Evolutionary conservation across 2,329 filamentous ascomycete genomes (phyloP), one percentile per base, ranked within the genome.

Genomic region (Berkeleyomyces basicola): DNA sequence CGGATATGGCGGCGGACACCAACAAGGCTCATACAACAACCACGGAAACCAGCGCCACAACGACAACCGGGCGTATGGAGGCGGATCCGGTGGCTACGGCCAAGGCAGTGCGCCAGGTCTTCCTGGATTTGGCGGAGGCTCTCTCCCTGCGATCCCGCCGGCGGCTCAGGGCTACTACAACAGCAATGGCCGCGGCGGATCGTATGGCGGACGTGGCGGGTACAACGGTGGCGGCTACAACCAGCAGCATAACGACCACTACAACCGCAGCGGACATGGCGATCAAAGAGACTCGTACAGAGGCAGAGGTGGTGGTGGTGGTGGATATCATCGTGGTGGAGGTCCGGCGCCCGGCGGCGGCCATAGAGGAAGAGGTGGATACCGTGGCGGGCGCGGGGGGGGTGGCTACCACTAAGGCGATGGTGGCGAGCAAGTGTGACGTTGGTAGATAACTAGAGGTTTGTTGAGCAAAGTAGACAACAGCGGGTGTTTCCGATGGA

Each of bases 101-200:
- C 70, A 33, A 39, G 46, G 3, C 68, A 69, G 2, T 77, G 74
- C 51, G 11, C 77, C 77, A 43, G 76, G 77, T 4, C 69, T 72
- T 55, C 70, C 72, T 14, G 73, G 73, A 0, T 79, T 78, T 66
- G 75, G 73, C 3, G 68, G 70, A 33, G 74, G 74, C 14, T 68
- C 72, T 14, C 76, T 75, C 10, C 78, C 77, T 3, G 77, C 77
- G 31, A 76, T 77, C n/a, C 76, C 76, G 2, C 70, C 71, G 3
- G 58, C 58, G 2, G 49, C 61, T 16, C 63, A 63, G 31, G 42
- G 46, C 11, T 65, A 57, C 61, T 65, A 65, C 31, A 65, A 65
- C 58, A 62, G 53, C 11, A 59, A 59, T 57, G 58, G 64, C 39
- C 64, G 64, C 6, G 64, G 64, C n/a, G 61, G 63, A n/a, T 53